Base-by-base conservation (phyloP, 371 early-diverging fungal species). In the Saksenaea oblongispora region DNA sequence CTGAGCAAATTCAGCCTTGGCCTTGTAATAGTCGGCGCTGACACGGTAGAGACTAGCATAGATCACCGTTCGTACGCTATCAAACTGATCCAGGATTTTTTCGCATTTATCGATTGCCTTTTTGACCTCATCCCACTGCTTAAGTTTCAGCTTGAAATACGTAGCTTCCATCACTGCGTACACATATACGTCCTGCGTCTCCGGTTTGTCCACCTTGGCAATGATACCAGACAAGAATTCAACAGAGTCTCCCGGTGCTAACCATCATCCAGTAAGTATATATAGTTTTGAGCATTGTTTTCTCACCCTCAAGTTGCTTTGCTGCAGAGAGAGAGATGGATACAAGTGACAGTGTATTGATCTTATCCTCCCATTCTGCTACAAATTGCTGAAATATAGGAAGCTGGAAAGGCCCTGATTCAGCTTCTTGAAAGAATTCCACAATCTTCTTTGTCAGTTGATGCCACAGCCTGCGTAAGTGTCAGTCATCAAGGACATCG, bases 21-120 rank as follows among this genome's bases (percentile, higher is more conserved):
- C 92, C 88, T 98, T 98, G 83, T 95, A 93, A 78, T 92, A 98
- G 62, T 97, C 97, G 5, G 98, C 93, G 61, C 93, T 87, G 37
- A 98, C 95, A 39, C 96, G 91, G 71, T 97, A 98, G 67, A 93
- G 97, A 70, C 89, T 88, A 26, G 97, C 96, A 65, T 95, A 89
- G 69, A 99, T 93, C 27, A 89, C 86, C 0, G 96, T 90, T 34
- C 97, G 96, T 8, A 93, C 93, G 14, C 85, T 85, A 54, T 91
- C 84, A 65, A 97, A 87, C 26, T 73, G 62, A 58, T 95, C 96
- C 51, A 98, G 83, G 64, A 88, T 79, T 77, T 89, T 89, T 70
- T 94, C 93, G 67, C 93, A 90, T 64, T 90, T 84, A 35, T 96
- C 95, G 63, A 98, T 87, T 42, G 88, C 86, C 54, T 85, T 85